These are phyloP conservation scores for Penicilliopsis zonata DNA, from an alignment of 495 filamentous ascomycete species.

Conservation along the genomic window DNA sequence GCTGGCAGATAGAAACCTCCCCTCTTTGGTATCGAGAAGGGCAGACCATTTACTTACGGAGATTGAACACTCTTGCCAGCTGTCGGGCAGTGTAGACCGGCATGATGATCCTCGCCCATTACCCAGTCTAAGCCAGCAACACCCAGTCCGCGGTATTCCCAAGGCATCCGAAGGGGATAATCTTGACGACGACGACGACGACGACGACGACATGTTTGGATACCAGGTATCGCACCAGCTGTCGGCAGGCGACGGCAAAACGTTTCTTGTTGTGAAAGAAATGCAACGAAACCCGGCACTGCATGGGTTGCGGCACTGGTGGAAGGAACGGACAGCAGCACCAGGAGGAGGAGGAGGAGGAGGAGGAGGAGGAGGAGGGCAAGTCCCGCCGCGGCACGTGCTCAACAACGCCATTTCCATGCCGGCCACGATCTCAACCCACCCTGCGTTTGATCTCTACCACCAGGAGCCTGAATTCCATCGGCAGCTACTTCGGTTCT, in stretches of 20 bases:
- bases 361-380: not conserved
- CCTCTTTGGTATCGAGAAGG: not conserved
- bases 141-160: not conserved
- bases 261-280: no score
- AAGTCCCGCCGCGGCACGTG: not conserved
- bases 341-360: not conserved
- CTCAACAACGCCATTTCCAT: not conserved
- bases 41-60: not conserved
- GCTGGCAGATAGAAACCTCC: not conserved
- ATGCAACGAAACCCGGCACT: no score
- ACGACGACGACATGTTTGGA: not conserved
- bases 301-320: no score
- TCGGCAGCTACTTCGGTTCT: constrained; percentile 54
- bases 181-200: not conserved
- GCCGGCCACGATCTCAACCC: not conserved
- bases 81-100: not conserved
- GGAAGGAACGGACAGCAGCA: not conserved
- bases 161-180: not conserved
- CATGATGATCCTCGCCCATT: no score
- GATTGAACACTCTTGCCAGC: not conserved
- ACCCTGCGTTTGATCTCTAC: not conserved
- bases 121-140: not conserved
- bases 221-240: not conserved
- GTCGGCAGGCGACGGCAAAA: not conserved
- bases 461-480: constrained; percentile 58